Evolutionary conservation across 2,329 filamentous ascomycete genomes (phyloP).

Genomic region (Plectosphaerella cucumerina): DNA sequence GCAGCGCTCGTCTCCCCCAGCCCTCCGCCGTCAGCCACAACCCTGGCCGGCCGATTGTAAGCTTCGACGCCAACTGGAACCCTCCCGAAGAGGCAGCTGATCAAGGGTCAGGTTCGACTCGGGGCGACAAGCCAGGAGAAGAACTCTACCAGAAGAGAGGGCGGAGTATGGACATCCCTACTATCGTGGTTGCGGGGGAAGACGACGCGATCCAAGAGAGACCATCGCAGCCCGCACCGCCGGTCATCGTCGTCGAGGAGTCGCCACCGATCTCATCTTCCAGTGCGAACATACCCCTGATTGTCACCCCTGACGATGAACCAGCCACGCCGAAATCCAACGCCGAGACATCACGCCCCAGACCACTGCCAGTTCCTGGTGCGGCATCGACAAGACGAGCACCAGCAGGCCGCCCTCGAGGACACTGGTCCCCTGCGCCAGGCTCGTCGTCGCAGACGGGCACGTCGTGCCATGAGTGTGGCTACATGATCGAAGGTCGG

Average conservation of each 20-base stretch:
- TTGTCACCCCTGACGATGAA: conserved; percentile 42
- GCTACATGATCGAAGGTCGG: conserved; percentile 79
- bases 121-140: conserved; percentile 32
- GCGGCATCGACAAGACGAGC: conserved; percentile 18
- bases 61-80: conserved; percentile 85
- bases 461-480: conserved; percentile 74
- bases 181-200: conserved; percentile 51
- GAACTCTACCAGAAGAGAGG: no score
- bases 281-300: conserved; percentile 22
- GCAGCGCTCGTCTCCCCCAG: conserved; percentile 81
- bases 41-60: conserved; percentile 91
- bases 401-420: conserved; percentile 35
- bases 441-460: conserved; percentile 20
- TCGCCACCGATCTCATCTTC: conserved; percentile 7
- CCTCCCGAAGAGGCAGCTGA: conserved; percentile 67
- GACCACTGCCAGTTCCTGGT: conserved; percentile 46
- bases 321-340: conserved; percentile 6
- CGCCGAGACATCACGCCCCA: conserved; percentile 10
- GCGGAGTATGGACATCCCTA: conserved; percentile 40
- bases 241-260: conserved; percentile 40
- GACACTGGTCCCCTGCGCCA: conserved; percentile 58
- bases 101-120: conserved; percentile 46
- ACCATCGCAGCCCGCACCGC: conserved; percentile 28
- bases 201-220: conserved; percentile 23
- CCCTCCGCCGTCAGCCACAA: conserved; percentile 88